Evolutionary conservation across 2,329 filamentous ascomycete species (phyloP), one percentile per base, ranked within the genome.

Genomic region (Cladosporium colombiae): DNA sequence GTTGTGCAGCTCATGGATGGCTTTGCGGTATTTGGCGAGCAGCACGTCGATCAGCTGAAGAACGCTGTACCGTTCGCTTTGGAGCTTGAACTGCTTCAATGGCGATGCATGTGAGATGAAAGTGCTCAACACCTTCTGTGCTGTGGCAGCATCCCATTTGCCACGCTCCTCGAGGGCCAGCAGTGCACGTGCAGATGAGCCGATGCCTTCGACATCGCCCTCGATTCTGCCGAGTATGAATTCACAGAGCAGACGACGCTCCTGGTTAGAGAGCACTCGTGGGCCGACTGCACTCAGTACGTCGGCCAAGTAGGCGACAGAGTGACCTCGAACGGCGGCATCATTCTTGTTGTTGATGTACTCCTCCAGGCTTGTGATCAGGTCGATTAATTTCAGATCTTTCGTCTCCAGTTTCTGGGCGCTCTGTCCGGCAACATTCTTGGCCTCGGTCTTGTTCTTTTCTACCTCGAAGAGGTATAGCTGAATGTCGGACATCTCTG

Each of bases 261-360:
- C 87, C 75, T 89, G 87, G 65, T 85, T 77, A 11, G 86, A 84
- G 33, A 89, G 80, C 67, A 83, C 84, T 69, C 83, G 85, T 8
- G 82, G 79, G 27, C 84, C 80, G 5, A 88, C 76, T 33, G 81
- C 79, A 61, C 76, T 75, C 25, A 85, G 78, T 16, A 85, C 81
- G 67, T 84, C 82, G 23, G 83, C 81, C 52, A 85, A 78, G 70
- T 83, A 85, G 29, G 80, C 77, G 69, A 85, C 78, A 14, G 82
- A 79, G 78, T 88, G 88, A n/a, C 83, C 83, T 46, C 88, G 82
- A 52, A 86, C 80, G 16, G 82, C 81, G 25, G 81, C 80, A 77
- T 90, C 86, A 71, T 89, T 86, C 61, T 74, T 75, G 74, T 88
- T 85, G 70, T 89, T 89, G 72, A 90, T 83, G 70, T 89, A 90